These are phyloP conservation scores for Hypomontagnella monticulosa DNA, from an alignment of 495 filamentous ascomycete genomes.

Conservation along the genomic window DNA sequence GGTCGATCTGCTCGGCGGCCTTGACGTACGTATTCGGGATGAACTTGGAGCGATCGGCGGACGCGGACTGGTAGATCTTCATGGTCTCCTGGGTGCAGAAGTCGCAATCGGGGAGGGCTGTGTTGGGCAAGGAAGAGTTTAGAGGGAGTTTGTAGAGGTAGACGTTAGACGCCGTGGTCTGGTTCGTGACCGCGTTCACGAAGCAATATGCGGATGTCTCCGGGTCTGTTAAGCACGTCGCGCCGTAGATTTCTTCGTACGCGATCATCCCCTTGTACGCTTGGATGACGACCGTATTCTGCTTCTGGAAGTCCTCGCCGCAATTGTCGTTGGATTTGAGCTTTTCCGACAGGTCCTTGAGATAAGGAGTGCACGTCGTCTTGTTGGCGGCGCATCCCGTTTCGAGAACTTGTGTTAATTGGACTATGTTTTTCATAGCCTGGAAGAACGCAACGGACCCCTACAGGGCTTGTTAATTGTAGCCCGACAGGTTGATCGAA, in stretches of 20 bases:
- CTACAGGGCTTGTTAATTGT: slow-evolving; percentile 52
- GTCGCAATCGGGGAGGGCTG: slow-evolving; percentile 71
- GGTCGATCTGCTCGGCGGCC: slow-evolving; percentile 72
- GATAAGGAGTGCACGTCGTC: slow-evolving; percentile 64
- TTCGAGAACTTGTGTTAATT: slow-evolving; percentile 76
- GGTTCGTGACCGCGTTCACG: slow-evolving; percentile 84
- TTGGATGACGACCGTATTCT: slow-evolving; percentile 75
- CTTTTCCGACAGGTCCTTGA: slow-evolving; percentile 66
- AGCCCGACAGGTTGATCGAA: not conserved
- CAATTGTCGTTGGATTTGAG: slow-evolving; percentile 70
- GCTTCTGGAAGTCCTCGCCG: slow-evolving; percentile 69
- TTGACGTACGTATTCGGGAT: slow-evolving; percentile 67
- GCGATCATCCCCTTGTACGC: slow-evolving; percentile 77
- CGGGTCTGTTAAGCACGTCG: slow-evolving; percentile 74
- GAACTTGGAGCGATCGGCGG: slow-evolving; percentile 65
- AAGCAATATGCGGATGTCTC: slow-evolving; percentile 72
- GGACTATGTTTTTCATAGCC: slow-evolving; percentile 67
- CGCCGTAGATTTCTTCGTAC: slow-evolving; percentile 80
- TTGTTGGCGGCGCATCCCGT: slow-evolving; percentile 73
- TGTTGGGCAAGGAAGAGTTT: slow-evolving; percentile 71
- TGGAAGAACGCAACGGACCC: slow-evolving; percentile 76
- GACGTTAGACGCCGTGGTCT: slow-evolving; percentile 68
- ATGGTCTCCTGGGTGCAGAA: slow-evolving; percentile 76
- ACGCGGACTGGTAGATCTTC: slow-evolving; percentile 70
- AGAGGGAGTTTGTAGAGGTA: slow-evolving; percentile 88